Evolutionary conservation across 306 rosid genomes (phyloP), one percentile per base, ranked within the genome.

Genomic region (Mimosa bimucronata): DNA sequence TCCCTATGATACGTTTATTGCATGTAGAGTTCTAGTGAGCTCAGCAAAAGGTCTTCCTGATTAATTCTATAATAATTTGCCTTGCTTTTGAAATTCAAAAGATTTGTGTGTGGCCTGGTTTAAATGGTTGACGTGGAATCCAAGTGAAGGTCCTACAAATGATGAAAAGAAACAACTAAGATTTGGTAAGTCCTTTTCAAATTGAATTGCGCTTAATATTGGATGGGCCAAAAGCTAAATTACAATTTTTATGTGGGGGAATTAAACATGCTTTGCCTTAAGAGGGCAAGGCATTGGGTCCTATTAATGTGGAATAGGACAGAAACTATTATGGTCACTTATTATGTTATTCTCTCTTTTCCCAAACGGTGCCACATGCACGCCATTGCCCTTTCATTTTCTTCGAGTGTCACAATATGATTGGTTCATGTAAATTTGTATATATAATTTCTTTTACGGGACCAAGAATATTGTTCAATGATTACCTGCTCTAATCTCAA

Each of bases 301-400:
- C 86, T 75, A 62, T 77, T 68, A 55, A 75, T 80, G 80, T 75
- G 82, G 75, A 72, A 89, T 75, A 37, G 67, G 83, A 84, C 88
- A 86, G 65, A 89, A 82, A 81, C 57, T 79, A 86, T 89, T 78
- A 87, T 80, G 83, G 48, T 48, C 37, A 46, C 76, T 79, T 83
- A 82, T 84, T 30, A 80, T 74, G 50, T 25, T 61, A 15, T 66
- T 40, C 73, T 78, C 82, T 78, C 82, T 85, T 79, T 69, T 50
- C 50, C 34, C 82, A n/a, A 42, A 76, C 79, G 83, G 67, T 79
- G 84, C 41, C 80, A 80, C 88, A 78, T 82, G 77, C 58, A 71
- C 65, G 29, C 29, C 48, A 66, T 79, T 15, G 52, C 65, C 58
- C 58, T 64, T 48, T 73, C 62, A 55, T 9, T 21, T 3, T 55